Evolutionary conservation across 2,329 filamentous ascomycete species (phyloP).

Genomic region (Dactylonectria macrodidyma): DNA sequence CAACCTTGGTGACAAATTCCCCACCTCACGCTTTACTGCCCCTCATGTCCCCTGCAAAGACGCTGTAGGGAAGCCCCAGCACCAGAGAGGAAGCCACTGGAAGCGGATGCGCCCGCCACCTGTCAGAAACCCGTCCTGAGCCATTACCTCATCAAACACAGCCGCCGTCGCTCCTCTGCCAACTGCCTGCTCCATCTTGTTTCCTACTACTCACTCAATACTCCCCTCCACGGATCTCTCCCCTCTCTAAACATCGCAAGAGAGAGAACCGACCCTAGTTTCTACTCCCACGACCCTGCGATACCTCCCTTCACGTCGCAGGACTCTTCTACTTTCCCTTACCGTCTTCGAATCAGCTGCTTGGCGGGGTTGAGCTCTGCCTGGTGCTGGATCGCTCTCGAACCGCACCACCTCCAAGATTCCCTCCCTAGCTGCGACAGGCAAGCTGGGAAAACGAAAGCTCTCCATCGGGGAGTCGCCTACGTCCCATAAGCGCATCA

Average conservation of each 20-base stretch:
- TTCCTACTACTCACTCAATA: conserved; percentile 25
- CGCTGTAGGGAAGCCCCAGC: conserved; percentile 19
- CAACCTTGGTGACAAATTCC: conserved; percentile 11
- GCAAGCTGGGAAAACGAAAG: conserved; percentile 78
- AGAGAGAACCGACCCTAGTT: conserved; percentile 12
- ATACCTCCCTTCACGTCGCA: conserved; percentile 29
- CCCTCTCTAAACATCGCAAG: conserved; percentile 8
- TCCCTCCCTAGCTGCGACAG: conserved; percentile 51
- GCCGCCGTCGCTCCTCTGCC: conserved; percentile 35
- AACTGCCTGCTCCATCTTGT: conserved; percentile 29
- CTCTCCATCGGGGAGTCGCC: conserved; percentile 72
- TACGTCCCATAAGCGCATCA: conserved; percentile 71
- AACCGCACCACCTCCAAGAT: conserved; percentile 51
- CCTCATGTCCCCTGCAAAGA: conserved; percentile 3
- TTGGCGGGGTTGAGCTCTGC: conserved; percentile 57
- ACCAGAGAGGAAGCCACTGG: conserved; percentile 26
- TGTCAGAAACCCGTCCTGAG: conserved; percentile 35
- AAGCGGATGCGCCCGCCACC: conserved; percentile 40
- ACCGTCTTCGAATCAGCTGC: conserved; percentile 30
- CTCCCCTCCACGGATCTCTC: conserved; percentile 23
- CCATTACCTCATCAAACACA: conserved; percentile 50
- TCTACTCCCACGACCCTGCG: conserved; percentile 32
- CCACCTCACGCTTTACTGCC: conserved; percentile 14
- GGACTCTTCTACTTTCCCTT: conserved; percentile 27
- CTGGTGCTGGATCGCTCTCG: conserved; percentile 52